Evolutionary conservation across 495 filamentous ascomycete species (phyloP), one percentile per base, ranked within the genome.

Genomic region (Lophiostoma macrostomum): DNA sequence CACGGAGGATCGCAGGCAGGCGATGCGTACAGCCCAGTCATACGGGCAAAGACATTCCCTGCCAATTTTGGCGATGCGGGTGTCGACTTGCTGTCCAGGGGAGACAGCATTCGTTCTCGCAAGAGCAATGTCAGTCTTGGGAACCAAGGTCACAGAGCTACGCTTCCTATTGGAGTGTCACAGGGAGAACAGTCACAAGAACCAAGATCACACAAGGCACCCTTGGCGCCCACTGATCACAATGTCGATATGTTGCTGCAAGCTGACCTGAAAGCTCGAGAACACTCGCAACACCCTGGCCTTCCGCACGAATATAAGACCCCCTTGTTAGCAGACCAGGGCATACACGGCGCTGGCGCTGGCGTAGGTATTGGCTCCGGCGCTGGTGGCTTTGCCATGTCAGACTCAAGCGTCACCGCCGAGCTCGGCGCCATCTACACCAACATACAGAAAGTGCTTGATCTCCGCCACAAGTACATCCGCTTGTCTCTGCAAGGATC

Each of bases 381-480:
- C 23, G 53, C 71, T 5, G 69, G 64, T 27, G 67, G 65, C 30
- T 79, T 80, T 61, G 74, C 74, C 45, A 74, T 79, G 41, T 79
- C 73, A 47, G 83, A 87, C 49, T 77, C 83, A 28, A 76, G 83
- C 39, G 82, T 97, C 56, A 86, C 86, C 1, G 78, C 85, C 4
- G 93, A 98, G 68, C 69, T 98, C 44, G 79, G 76, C 60, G 78
- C 78, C 13, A 96, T 97, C 49, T 97, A 91, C 62, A 81, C 80
- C 52, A 95, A 91, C 60, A 86, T 97, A 49, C 83, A 89, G 67
- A 83, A 82, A 48, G 78, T 96, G 6, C 67, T 95, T 11, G 85
- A 94, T 57, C 74, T 89, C n/a, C 81, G 93, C 25, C 82, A 88
- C 60, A 95, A 88, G 60, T 97, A 96, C 68, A 85, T 97, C 25